These are phyloP conservation scores for Kodamaea sagamina DNA, from an alignment of 805 yeast genomes.

Conservation along the genomic window DNA sequence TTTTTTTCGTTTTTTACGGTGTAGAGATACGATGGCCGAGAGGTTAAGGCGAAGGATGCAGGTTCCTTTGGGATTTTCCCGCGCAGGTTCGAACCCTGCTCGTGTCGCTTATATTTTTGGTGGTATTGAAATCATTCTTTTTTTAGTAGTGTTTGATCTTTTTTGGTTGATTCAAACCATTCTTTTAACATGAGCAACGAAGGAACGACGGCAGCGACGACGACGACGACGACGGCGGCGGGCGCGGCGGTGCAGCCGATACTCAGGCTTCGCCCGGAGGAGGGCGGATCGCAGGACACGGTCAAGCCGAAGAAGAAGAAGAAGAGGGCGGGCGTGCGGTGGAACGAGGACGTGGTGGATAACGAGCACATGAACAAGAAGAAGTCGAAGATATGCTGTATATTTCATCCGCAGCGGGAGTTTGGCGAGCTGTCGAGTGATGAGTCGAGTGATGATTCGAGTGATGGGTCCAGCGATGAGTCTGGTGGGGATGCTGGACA, in stretches of 20 bases:
- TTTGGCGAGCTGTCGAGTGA: constrained; percentile 48
- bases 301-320: constrained; percentile 10
- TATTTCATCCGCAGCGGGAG: constrained; percentile 73
- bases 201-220: neutral
- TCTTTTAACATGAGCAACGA: neutral
- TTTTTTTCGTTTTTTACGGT: neutral
- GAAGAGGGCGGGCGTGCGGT: constrained; percentile 60
- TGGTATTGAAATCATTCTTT: no score
- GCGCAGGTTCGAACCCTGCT: constrained; percentile 82
- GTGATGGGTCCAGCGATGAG: constrained; percentile 37
- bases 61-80: constrained; percentile 74
- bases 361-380: constrained; percentile 88
- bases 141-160: neutral
- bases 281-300: constrained; percentile 8
- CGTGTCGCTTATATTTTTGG: constrained; percentile 57
- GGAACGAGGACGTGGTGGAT: constrained; percentile 87
- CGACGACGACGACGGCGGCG: constrained; percentile 10
- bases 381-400: constrained; percentile 88
- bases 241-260: constrained; percentile 11
- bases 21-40: constrained; percentile 62
- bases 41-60: constrained; percentile 78
- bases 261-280: constrained; percentile 12
- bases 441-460: constrained; percentile 29
- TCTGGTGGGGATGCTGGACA: constrained; percentile 50
- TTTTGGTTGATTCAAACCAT: neutral